Conservation (phyloP, 495 filamentous ascomycete species). For the Clohesyomyces aquaticus region DNA sequence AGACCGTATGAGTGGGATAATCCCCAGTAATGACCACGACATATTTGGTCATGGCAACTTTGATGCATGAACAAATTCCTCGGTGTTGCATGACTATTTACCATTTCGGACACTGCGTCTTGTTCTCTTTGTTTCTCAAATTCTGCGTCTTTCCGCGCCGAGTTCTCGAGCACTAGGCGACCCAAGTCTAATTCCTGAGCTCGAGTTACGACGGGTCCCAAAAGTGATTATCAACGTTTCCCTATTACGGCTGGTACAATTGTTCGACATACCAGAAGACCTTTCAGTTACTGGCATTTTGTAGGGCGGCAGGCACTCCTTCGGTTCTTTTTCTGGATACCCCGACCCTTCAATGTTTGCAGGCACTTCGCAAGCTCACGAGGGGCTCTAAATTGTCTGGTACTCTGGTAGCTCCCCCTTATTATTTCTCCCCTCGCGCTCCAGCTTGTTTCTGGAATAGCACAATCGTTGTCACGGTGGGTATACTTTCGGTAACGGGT, state of each 20-base stretch:
- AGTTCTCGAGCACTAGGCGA: no score
- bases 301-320: constrained; percentile 24
- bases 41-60: constrained; percentile 48
- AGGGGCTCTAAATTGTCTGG: constrained; percentile 29
- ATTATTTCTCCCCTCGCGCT: not conserved
- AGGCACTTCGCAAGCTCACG: constrained; percentile 1
- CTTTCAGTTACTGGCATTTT: constrained; percentile 2
- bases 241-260: constrained; percentile 14
- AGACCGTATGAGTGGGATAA: constrained; percentile 48
- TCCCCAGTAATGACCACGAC: constrained; percentile 43
- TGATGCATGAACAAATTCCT: constrained; percentile 40
- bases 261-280: constrained; percentile 18
- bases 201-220: no score
- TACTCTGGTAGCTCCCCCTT: not conserved
- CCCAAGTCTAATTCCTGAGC: no score
- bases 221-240: constrained; percentile 34
- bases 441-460: not conserved
- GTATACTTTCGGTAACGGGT: not conserved
- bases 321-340: constrained; percentile 34
- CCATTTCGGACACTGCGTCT: not conserved
- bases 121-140: constrained; percentile 24
- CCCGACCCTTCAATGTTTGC: constrained; percentile 4
- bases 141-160: no score
- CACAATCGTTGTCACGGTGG: not conserved
- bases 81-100: not conserved